Evolutionary conservation across 2,329 filamentous ascomycete genomes (phyloP).

Genomic region (Penicillium sumatraense): DNA sequence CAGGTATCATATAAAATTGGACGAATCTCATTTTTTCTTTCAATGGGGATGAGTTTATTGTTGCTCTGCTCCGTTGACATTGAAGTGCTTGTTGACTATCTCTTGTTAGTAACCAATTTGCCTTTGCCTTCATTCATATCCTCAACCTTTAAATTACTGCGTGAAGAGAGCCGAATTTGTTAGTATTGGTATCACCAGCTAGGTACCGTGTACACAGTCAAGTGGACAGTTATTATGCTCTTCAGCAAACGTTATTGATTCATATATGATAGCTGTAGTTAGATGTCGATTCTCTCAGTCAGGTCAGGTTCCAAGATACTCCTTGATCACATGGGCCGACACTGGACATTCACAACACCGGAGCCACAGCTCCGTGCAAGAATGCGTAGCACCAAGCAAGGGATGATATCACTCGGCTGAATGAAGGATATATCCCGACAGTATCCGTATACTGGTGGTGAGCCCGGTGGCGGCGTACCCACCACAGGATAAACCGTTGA

Average conservation of each 20-base stretch:
- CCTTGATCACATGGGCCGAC: too few relatives aligned
- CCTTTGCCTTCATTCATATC: not conserved
- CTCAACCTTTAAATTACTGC: not conserved
- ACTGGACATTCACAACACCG: too few relatives aligned
- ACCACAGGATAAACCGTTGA: not conserved
- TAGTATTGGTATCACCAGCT: not conserved
- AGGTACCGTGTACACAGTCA: conserved; percentile 2
- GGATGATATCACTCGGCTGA: too few relatives aligned
- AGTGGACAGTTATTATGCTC: not conserved
- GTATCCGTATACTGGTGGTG: not conserved
- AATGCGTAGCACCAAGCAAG: too few relatives aligned
- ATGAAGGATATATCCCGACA: too few relatives aligned
- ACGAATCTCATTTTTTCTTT: not conserved
- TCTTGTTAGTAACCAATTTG: not conserved
- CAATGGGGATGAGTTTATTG: not conserved
- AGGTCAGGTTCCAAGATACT: too few relatives aligned
- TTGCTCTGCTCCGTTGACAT: not conserved
- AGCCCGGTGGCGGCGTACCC: not conserved
- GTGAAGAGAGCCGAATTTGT: not conserved
- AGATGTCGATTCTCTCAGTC: too few relatives aligned
- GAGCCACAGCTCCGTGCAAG: too few relatives aligned
- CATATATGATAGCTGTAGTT: not conserved
- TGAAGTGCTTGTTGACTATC: not conserved
- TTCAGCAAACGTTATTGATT: not conserved
- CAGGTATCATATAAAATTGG: not conserved